Evolutionary conservation across 495 filamentous ascomycete species (phyloP), one percentile per base, ranked within the genome.

Genomic region (Hypoxylon subgilvum): DNA sequence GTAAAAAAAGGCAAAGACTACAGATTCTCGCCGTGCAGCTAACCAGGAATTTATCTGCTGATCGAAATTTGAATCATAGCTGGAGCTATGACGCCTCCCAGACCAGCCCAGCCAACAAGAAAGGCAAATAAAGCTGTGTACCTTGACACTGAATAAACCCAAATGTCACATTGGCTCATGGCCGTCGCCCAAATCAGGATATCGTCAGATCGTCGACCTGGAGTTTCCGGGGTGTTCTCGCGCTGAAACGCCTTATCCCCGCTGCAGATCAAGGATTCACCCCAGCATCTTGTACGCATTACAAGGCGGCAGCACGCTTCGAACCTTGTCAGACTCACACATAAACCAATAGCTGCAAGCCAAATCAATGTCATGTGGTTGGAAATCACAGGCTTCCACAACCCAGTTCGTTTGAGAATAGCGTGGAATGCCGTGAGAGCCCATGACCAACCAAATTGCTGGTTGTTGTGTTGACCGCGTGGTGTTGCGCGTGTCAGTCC

Each of bases 211-310:
- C 10, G 21, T 12, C 17, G 10, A 12, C 30, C 13, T 6, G 35
- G 6, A 8, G 31, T 34, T 40, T 34, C 17, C 43, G 36, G 25
- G 18, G 38, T 40, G 34, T 10, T 34, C 28, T 28, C 10, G 17
- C 14, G n/a, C 14, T 31, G 17, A 12, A 13, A 3, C 12, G 44
- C 43, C 4, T 19, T 16, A 27, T 22, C 51, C 51, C 39, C 39
- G 52, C 21, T 38, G 46, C 21, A 36, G 52, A 62, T 62, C 58
- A 52, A 41, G 38, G 22, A 35, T 36, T 62, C 46, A 46, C 41
- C 47, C 52, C 40, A 52, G 47, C 21, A 63, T 63, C 59, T 55
- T n/a, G n/a, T n/a, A n/a, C n/a, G n/a, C n/a, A n/a, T n/a, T n/a
- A n/a, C n/a, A n/a, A 38, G 6, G 30, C 14, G 27, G 12, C 23